Conservation (phyloP, 768 basidiomycete species). For the Pisolithus sp. region DNA sequence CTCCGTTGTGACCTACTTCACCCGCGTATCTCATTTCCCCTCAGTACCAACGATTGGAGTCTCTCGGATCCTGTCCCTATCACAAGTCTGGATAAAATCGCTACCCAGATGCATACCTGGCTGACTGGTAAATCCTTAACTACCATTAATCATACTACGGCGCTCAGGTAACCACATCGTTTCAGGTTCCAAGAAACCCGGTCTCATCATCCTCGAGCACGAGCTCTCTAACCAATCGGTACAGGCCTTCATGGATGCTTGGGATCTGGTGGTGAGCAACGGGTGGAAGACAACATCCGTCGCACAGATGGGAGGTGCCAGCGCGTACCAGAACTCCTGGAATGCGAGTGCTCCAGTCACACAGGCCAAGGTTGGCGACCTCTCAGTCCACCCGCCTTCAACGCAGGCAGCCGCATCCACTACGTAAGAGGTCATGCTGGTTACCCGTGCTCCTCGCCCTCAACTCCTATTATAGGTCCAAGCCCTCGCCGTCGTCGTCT, state of each 20-base stretch:
- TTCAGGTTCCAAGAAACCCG: slow-evolving; percentile 63
- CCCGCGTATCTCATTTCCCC: neutral
- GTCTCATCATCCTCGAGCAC: slow-evolving; percentile 81
- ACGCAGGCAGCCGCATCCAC: slow-evolving; percentile 1
- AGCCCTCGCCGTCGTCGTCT: too few relatives aligned
- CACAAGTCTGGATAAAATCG: slow-evolving; percentile 44
- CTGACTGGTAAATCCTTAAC: slow-evolving; percentile 36
- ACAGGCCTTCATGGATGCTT: slow-evolving; percentile 58
- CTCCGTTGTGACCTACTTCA: neutral
- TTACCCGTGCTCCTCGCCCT: neutral
- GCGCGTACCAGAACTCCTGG: slow-evolving; percentile 43
- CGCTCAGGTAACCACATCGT: neutral
- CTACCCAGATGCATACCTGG: slow-evolving; percentile 48
- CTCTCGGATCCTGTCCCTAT: slow-evolving; percentile 33
- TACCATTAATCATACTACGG: neutral
- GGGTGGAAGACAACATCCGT: slow-evolving; percentile 68
- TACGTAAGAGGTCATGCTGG: neutral
- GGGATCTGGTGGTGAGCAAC: slow-evolving; percentile 54
- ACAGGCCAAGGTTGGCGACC: slow-evolving; percentile 16
- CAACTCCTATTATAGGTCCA: neutral
- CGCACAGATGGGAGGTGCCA: slow-evolving; percentile 35
- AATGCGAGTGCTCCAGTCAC: slow-evolving; percentile 23
- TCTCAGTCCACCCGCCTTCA: slow-evolving; percentile 12
- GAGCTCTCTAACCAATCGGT: slow-evolving; percentile 62
- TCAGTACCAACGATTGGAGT: slow-evolving; percentile 74